phyloP scores from a whole-genome alignment of 1,139 yeast genomes.

The Hanseniaspora uvarum region DNA sequence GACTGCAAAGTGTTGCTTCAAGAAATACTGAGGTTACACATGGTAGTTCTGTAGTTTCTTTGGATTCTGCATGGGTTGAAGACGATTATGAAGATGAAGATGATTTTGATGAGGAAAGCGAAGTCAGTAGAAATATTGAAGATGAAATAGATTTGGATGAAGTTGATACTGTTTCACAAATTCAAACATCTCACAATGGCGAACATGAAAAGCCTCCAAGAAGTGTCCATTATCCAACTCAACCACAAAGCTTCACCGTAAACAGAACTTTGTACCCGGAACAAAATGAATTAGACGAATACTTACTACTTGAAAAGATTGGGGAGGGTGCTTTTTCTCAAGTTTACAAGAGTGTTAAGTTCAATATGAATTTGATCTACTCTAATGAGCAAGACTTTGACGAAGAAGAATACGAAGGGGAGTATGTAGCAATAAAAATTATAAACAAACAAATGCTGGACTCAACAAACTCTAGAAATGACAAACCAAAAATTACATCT shows the following conservation, averaged over 20 bases:
- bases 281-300: slow-evolving; percentile 27
- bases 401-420: slow-evolving; percentile 3
- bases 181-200: background rate
- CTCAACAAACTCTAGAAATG: slow-evolving; percentile 21
- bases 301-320: slow-evolving; percentile 35
- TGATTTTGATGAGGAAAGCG: slow-evolving; percentile 1
- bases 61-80: slow-evolving; percentile 14
- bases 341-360: slow-evolving; percentile 56
- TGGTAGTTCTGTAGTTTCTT: slow-evolving; percentile 12
- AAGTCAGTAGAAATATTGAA: slow-evolving; percentile 17
- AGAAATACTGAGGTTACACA: slow-evolving; percentile 14
- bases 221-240: background rate
- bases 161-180: slow-evolving; percentile 3
- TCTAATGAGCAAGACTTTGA: slow-evolving; percentile 8
- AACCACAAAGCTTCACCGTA: slow-evolving; percentile 36
- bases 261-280: slow-evolving; percentile 26
- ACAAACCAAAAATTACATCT: slow-evolving; percentile 24
- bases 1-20: slow-evolving; percentile 8
- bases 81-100: slow-evolving; percentile 15
- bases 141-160: slow-evolving; percentile 18
- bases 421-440: slow-evolving; percentile 63
- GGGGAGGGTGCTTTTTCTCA: slow-evolving; percentile 90
- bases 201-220: slow-evolving; percentile 38
- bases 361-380: slow-evolving; percentile 15
- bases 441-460: slow-evolving; percentile 52